Evolutionary conservation across 2,329 filamentous ascomycete genomes (phyloP).

Genomic region (Alternaria sp.): DNA sequence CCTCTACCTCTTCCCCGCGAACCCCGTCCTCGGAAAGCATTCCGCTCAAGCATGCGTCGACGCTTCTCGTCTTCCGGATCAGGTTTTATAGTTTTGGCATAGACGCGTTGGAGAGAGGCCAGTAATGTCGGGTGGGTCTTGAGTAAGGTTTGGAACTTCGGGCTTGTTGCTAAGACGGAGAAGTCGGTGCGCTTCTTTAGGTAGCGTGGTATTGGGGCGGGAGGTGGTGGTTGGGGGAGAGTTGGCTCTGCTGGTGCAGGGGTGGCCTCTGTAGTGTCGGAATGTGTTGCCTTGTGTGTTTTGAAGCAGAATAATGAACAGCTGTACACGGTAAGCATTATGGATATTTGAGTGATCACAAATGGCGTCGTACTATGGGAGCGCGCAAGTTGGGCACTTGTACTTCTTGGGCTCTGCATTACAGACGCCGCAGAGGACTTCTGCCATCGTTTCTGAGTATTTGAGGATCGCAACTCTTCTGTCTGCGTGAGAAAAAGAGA

Average conservation of each 20-base stretch:
- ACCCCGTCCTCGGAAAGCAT: conserved; percentile 28
- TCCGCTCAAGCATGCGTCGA: conserved; percentile 24
- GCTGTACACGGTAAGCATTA: conserved; percentile 18
- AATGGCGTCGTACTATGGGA: conserved; percentile 54
- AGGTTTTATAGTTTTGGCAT: conserved; percentile 47
- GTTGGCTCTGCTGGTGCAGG: conserved; percentile 9
- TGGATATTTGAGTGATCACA: neutral
- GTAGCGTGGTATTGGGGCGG: conserved; percentile 44
- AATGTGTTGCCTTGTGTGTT: conserved; percentile 41
- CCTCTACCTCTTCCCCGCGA: conserved; percentile 30
- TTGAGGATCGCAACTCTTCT: accelerated
- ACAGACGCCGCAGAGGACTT: conserved; percentile 55
- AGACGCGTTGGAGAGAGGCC: conserved; percentile 42
- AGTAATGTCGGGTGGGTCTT: conserved; percentile 39
- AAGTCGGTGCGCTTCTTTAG: conserved; percentile 45
- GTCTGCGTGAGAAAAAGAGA: neutral
- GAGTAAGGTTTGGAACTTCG: conserved; percentile 40
- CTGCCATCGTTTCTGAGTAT: conserved; percentile 39
- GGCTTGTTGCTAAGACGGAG: conserved; percentile 40
- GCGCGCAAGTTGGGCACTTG: conserved; percentile 59
- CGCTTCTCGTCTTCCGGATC: conserved; percentile 37
- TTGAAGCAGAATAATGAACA: conserved; percentile 48
- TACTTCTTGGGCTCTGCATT: conserved; percentile 57
- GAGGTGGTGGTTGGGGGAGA: conserved; percentile 40
- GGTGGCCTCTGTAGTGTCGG: conserved; percentile 12